Base-by-base conservation (phyloP, 2,329 filamentous ascomycete species). In the Alternaria gansuensis region DNA sequence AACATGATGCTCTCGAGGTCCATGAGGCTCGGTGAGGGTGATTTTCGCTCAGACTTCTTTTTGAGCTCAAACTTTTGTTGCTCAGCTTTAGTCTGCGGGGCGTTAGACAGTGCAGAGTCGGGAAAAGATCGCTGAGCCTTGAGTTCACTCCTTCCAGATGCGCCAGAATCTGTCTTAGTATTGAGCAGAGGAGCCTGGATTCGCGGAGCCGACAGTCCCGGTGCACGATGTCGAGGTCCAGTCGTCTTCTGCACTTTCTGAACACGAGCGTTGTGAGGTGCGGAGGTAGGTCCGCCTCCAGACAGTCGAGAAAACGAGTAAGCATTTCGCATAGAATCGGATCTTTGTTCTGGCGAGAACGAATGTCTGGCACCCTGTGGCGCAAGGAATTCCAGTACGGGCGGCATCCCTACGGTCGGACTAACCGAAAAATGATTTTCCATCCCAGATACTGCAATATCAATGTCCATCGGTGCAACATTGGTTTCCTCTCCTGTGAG, bases 21-120 rank as follows among this genome's bases (percentile, higher is more conserved):
- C 7, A 65, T 54, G n/a, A 59, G 44, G 26, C 64, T 63, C 14
- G 59, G 46, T 13, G 62, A 51, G 10, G 60, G 41, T 7, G 64
- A 59, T 9, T 70, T 54, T 3, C 61, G 54, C 37, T 70, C 69
- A 3, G 69, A 69, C 3, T 73, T 57, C 37, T 70, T 72, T 14
- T 62, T 64, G 2, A 75, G 60, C 23, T 69, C 68, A 26, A 62
- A 58, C 39, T 60, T 56, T 59, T 75, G 70, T 54, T 75, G 73
- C 28, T 75, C 69, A 8, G 68, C 65, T 40, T 77, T 75, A 8
- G 72, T 75, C 34, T 75, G 74, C 5, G 61, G 61, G 29, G 61
- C 61, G 21, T 56, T 64, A 10, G 61, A 59, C 8, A 64, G 39
- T 13, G 28, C 39, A 45, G 43, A 17, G 28, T 39, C 6, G 11